phyloP scores from a whole-genome alignment of 495 filamentous ascomycete genomes.

The Cudoniella acicularis region DNA sequence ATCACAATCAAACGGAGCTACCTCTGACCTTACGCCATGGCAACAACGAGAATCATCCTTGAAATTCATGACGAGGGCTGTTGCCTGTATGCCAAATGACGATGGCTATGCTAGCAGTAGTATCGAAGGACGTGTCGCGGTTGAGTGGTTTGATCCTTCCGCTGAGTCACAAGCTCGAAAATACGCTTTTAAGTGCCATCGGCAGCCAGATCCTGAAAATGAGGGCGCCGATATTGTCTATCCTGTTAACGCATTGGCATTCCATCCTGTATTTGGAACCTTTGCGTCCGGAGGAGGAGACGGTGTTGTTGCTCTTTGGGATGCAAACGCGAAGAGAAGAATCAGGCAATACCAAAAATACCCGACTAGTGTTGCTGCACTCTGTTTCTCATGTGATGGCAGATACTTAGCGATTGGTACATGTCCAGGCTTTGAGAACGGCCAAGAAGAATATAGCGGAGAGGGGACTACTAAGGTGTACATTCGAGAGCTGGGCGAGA shows the following conservation, averaged over 20 bases:
- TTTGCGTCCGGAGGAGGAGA: slow-evolving; percentile 94
- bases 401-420: slow-evolving; percentile 78
- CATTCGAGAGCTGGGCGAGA: slow-evolving; percentile 77
- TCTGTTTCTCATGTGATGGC: slow-evolving; percentile 76
- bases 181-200: slow-evolving; percentile 98
- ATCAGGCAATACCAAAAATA: slow-evolving; percentile 88
- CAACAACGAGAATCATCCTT: slow-evolving; percentile 86
- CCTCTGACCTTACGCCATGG: slow-evolving; percentile 66
- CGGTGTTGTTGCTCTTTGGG: slow-evolving; percentile 93
- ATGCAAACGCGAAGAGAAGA: slow-evolving; percentile 85
- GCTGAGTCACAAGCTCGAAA: slow-evolving; percentile 81
- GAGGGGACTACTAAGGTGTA: slow-evolving; percentile 72
- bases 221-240: slow-evolving; percentile 85
- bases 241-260: slow-evolving; percentile 89
- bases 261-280: slow-evolving; percentile 86
- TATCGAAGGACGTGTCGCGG: slow-evolving; percentile 91
- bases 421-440: slow-evolving; percentile 91
- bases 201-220: slow-evolving; percentile 44
- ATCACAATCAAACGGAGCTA: slow-evolving; percentile 41
- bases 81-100: slow-evolving; percentile 96
- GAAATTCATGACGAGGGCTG: slow-evolving; percentile 91
- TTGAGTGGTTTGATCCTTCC: slow-evolving; percentile 95
- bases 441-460: slow-evolving; percentile 68
- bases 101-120: slow-evolving; percentile 82
- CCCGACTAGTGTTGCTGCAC: slow-evolving; percentile 67